A percentile compares a stretch with the other conserved stretches of the same genome.
These are phyloP conservation scores for Penstemon davidsonii DNA, from an alignment of 257 asterid genomes.

Conservation along the genomic window DNA sequence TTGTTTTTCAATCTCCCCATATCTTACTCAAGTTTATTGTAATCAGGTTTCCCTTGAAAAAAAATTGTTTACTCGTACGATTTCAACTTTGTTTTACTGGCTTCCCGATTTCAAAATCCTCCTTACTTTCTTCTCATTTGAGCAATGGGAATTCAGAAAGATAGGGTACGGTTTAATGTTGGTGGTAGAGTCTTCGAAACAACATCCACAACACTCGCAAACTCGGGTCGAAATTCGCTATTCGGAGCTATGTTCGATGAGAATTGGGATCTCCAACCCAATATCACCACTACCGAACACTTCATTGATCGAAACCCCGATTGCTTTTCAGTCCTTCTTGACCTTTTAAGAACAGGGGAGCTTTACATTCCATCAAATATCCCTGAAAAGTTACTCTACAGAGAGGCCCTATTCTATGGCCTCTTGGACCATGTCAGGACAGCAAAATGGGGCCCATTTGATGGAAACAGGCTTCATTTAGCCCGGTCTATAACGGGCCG, in stretches of 20 bases:
- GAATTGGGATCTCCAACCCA: constrained; percentile 65
- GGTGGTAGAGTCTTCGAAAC: constrained; percentile 84
- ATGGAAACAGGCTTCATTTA: constrained; percentile 67
- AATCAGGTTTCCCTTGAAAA: background rate
- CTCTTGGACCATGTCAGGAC: constrained; percentile 72
- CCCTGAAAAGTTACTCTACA: constrained; percentile 61
- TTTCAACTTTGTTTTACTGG: background rate
- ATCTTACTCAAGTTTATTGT: background rate
- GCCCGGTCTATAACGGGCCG: constrained; percentile 51
- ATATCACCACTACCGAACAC: constrained; percentile 50
- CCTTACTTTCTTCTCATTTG: constrained; percentile 2
- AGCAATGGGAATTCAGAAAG: constrained; percentile 81
- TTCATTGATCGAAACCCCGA: constrained; percentile 90
- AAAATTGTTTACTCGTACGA: background rate
- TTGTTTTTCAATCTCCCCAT: background rate
- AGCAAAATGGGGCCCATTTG: constrained; percentile 85
- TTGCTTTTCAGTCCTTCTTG: constrained; percentile 78
- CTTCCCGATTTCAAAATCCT: background rate
- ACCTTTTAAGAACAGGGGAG: constrained; percentile 89
- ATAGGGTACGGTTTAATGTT: constrained; percentile 70
- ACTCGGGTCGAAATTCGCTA: constrained; percentile 81
- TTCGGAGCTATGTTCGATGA: constrained; percentile 90
- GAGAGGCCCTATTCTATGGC: constrained; percentile 80
- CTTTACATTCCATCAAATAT: constrained; percentile 61
- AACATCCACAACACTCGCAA: constrained; percentile 81